Percentiles rank a stretch among this genome's conserved stretches.
These are phyloP conservation scores for Penicillium robsamsonii DNA, from an alignment of 495 filamentous ascomycete genomes.

Conservation along the genomic window DNA sequence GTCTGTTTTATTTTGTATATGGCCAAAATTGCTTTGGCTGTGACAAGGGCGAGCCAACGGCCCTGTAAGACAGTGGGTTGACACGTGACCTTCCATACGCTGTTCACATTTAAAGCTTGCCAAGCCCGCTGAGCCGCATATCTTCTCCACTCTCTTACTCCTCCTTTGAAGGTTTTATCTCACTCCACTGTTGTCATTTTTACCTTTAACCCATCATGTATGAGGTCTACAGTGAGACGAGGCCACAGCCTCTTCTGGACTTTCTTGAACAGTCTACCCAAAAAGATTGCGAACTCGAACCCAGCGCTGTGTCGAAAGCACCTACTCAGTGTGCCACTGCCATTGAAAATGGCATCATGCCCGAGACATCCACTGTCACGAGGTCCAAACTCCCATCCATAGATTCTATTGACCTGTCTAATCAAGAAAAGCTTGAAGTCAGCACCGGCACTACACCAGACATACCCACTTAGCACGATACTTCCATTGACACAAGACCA, in stretches of 20 bases:
- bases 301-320: too few species aligned
- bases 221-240: too few species aligned
- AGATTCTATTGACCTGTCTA: not conserved
- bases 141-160: not conserved
- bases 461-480: not conserved
- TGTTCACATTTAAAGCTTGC: not conserved
- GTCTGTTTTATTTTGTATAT: too few species aligned
- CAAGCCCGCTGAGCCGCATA: slow-evolving; percentile 1
- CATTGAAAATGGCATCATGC: not conserved
- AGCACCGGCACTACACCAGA: too few species aligned
- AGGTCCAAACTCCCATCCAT: too few species aligned
- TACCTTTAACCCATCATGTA: not conserved
- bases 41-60: too few species aligned
- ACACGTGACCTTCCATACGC: too few species aligned
- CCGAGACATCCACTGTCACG: too few species aligned
- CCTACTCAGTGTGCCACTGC: not conserved
- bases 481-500: not conserved
- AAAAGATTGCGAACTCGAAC: not conserved
- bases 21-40: too few species aligned
- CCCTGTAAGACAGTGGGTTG: too few species aligned
- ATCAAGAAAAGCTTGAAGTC: not conserved
- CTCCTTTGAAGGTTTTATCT: too few species aligned
- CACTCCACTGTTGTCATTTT: not conserved
- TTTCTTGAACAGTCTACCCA: not conserved
- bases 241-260: not conserved